Conservation (phyloP, 75 land plant genomes). For the Pseudotsuga menziesii region DNA sequence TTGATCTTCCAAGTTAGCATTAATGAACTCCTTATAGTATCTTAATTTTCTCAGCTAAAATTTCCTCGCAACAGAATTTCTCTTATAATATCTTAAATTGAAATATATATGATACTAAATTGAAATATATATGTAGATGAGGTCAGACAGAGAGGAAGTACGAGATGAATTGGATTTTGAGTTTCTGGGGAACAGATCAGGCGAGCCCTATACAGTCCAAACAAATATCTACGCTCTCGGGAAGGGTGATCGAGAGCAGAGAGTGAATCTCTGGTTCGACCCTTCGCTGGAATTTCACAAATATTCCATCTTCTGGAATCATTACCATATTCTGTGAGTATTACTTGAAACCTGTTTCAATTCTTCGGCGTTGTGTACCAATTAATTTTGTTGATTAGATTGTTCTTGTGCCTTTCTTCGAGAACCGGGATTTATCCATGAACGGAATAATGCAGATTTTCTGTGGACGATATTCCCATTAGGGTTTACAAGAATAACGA, state of each 20-base stretch:
- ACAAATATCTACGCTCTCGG: slow-evolving; percentile 33
- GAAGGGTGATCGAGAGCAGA: slow-evolving; percentile 68
- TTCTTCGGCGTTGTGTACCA: too few relatives aligned
- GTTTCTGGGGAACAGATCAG: slow-evolving; percentile 29
- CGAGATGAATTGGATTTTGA: slow-evolving; percentile 37
- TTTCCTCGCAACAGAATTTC: too few relatives aligned
- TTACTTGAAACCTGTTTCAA: not conserved
- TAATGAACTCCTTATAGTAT: too few relatives aligned
- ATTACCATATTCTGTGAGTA: slow-evolving; percentile 67
- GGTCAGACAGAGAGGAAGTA: not conserved
- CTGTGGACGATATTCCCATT: slow-evolving; percentile 2
- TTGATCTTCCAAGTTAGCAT: too few relatives aligned
- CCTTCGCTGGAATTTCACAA: slow-evolving; percentile 75
- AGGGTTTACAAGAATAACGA: slow-evolving; percentile 5
- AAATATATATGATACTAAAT: too few relatives aligned
- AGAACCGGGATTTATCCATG: too few relatives aligned
- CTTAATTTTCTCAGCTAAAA: too few relatives aligned
- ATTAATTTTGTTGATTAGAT: too few relatives aligned
- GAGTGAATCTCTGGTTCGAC: slow-evolving; percentile 88
- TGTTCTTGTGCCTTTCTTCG: too few relatives aligned
- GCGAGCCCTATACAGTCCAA: slow-evolving; percentile 27
- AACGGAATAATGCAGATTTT: not conserved
- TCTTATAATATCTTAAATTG: too few relatives aligned
- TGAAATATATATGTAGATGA: too few relatives aligned
- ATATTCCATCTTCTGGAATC: slow-evolving; percentile 75